Evolutionary conservation across 1,139 yeast species (phyloP), one percentile per base, ranked within the genome.

Genomic region (Lodderomyces oxycetoniae): DNA sequence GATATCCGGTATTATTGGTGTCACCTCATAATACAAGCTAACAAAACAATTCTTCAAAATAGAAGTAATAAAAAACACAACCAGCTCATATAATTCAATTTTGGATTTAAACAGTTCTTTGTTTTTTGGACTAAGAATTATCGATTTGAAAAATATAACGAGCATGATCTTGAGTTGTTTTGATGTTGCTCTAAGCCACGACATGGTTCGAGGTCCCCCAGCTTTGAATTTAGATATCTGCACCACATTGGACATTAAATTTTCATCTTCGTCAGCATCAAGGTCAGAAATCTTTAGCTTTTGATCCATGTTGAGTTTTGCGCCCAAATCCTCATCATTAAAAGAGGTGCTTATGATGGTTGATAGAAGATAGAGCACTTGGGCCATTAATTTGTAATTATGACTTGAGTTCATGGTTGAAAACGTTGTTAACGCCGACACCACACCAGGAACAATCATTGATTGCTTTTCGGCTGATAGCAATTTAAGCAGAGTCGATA

Each of bases 141-240:
- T 31, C 30, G 53, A 44, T 44, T 57, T 55, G 51, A 62, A 59
- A 37, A 59, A 50, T 4, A 55, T 47, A 2, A 62, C 44, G 24
- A 78, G 54, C 2, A 77, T 66, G 4, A 67, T 50, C 33, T 68
- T 71, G 16, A 84, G 63, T 47, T 85, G 91, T 21, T 63, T 60
- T 2, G 81, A 63, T 0, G 89, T 79, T 0, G 80, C 86, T 13
- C 52, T 60, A 14, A 82, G 54, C 95, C 95, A 85, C 7, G 74
- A 52, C 9, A 60, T 57, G 2, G 77, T 67, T 43, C 88, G 61
- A 16, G 44, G 41, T n/a, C 39, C 42, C 3, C 23, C 3, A 6
- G 17, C 32, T 24, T 36, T 37, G 11, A 40, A 30, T 3, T 41
- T 40, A 23, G 22, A 34, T 5, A 26, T 34, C 11, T 7, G 11